Base-by-base conservation (phyloP, 1,284 basidiomycete genomes). In the Leccinum fallax region DNA sequence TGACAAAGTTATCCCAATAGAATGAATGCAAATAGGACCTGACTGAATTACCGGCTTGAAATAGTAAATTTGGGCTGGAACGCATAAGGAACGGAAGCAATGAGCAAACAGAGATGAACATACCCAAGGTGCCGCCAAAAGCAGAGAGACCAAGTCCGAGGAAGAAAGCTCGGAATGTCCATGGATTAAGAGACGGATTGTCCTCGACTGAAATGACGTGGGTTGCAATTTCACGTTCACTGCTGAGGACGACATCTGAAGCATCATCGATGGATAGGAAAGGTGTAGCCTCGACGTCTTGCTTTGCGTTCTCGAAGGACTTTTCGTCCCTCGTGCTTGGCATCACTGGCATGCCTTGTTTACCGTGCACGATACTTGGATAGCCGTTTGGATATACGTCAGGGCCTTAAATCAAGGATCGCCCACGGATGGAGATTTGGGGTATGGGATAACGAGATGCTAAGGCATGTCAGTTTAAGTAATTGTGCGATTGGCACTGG, bases 121-220 rank as follows among this genome's bases (percentile, higher is more conserved):
- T 48, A 73, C 69, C 79, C 52, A 85, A 69, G 32, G 82, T 84
- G 30, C 85, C 80, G 54, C 86, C 85, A 61, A 91, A 86, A 5
- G 83, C 80, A 24, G 85, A 84, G 5, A 88, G 78, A 10, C 85
- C 84, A 53, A 86, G 66, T 11, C 87, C 86, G n/a, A 89, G 76
- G 66, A 89, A 78, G 61, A 85, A 79, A 2, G 81, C 76, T 5
- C 87, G 79, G 62, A 88, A 78, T 0, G 88, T 89, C 77, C 84
- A 83, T 5, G 81, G 81, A 40, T 82, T 86, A 38, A 86, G 76
- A 0, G 77, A 74, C 0, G 84, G 82, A 64, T 89, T 84, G 63
- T 89, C 87, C 6, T 80, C 74, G 1, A 84, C 70, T 1, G 79
- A 81, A 59, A 88, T 81, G 59, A 88, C 74, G 72, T 82, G 74